phyloP scores from a whole-genome alignment of 1,284 basidiomycete species.

The Mycena sp. region DNA sequence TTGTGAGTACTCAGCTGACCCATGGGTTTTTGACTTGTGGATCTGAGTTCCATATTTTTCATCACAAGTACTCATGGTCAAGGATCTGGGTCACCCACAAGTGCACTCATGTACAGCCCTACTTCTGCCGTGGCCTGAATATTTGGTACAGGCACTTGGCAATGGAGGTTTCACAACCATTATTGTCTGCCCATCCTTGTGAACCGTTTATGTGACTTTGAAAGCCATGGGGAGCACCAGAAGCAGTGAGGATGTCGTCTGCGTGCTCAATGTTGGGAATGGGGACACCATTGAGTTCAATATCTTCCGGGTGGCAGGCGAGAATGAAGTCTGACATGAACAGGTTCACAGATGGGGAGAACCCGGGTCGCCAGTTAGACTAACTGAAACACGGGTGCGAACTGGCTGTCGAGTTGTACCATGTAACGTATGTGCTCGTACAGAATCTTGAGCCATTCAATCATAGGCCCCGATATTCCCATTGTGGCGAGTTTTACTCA shows the following conservation, averaged over 20 bases:
- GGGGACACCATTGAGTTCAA: slow-evolving; percentile 26
- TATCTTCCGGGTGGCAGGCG: no score
- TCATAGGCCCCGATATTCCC: slow-evolving; percentile 26
- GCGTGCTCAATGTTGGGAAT: slow-evolving; percentile 39
- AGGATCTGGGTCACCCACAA: no score
- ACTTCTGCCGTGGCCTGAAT: no score
- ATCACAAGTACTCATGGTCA: no score
- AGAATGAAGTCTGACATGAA: slow-evolving; percentile 34
- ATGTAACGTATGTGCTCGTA: slow-evolving; percentile 26
- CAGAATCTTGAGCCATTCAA: no score
- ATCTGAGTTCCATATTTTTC: no score
- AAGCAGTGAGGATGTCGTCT: slow-evolving; percentile 44
- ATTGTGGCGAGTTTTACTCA: slow-evolving; percentile 27
- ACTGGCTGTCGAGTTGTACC: background rate
- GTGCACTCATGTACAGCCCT: no score
- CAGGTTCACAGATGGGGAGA: slow-evolving; percentile 45
- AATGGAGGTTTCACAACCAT: slow-evolving; percentile 35
- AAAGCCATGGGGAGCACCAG: slow-evolving; percentile 30
- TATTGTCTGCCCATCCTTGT: slow-evolving; percentile 28
- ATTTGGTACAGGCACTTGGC: slow-evolving; percentile 32
- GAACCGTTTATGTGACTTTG: slow-evolving; percentile 37
- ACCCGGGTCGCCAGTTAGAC: slow-evolving; percentile 42
- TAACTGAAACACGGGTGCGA: slow-evolving; percentile 30
- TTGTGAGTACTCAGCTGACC: no score
- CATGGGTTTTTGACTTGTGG: no score